These are phyloP conservation scores for Saccharata proteae DNA, from an alignment of 2,329 filamentous ascomycete species.

Conservation along the genomic window DNA sequence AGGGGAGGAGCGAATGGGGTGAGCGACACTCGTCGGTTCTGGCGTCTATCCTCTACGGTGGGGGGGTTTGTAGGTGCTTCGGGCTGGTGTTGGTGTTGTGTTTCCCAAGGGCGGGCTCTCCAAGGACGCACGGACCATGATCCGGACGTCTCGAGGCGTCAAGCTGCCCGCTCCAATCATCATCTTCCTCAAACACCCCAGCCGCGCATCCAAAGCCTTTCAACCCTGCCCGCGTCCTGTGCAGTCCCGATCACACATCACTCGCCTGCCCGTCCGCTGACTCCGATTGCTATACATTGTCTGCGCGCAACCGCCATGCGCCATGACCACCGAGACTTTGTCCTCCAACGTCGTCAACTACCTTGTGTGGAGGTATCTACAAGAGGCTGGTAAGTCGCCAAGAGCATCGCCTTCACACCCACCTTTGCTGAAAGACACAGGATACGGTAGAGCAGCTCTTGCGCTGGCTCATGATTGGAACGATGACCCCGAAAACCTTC, in stretches of 20 bases:
- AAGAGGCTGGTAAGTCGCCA: slow-evolving; percentile 21
- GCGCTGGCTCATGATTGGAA: slow-evolving; percentile 52
- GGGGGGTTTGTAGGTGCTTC: too few species aligned
- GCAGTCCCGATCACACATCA: too few species aligned
- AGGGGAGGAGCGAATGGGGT: too few species aligned
- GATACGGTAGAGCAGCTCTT: slow-evolving; percentile 46
- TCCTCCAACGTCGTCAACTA: slow-evolving; percentile 56
- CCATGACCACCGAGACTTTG: slow-evolving; percentile 32
- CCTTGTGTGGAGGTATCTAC: slow-evolving; percentile 51
- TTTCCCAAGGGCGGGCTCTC: too few species aligned
- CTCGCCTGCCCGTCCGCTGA: too few species aligned
- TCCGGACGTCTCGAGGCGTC: too few species aligned
- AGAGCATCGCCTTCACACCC: slow-evolving; percentile 2
- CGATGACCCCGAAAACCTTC: slow-evolving; percentile 47
- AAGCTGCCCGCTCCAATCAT: neutral
- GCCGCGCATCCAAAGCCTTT: neutral
- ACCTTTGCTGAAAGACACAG: slow-evolving; percentile 18
- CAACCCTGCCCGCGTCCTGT: too few species aligned
- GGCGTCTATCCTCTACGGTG: too few species aligned
- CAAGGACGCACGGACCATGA: too few species aligned
- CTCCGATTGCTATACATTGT: too few species aligned
- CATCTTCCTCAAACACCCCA: neutral
- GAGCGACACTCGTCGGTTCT: too few species aligned
- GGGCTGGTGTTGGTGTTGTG: too few species aligned
- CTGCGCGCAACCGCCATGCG: slow-evolving; percentile 20